These are phyloP conservation scores for Ophiognomonia clavigignenti-juglandacearum DNA, from an alignment of 2,329 filamentous ascomycete species.

Conservation along the genomic window DNA sequence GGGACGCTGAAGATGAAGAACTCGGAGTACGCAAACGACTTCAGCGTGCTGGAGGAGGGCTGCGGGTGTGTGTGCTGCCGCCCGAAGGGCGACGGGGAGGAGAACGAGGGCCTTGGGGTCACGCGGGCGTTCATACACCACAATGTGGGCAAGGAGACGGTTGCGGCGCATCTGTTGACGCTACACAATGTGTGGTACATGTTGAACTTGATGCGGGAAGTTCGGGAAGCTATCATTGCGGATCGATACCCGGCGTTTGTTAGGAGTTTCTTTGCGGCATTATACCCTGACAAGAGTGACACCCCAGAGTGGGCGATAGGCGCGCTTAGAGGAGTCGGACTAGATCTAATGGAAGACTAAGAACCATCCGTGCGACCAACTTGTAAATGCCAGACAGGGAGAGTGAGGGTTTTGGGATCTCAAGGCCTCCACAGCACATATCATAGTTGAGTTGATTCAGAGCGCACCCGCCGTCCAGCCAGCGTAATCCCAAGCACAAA, in stretches of 20 bases:
- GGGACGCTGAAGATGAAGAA: constrained; percentile 85
- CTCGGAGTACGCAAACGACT: constrained; percentile 71
- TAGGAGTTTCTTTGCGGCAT: constrained; percentile 67
- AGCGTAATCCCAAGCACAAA: neutral
- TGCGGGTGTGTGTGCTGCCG: constrained; percentile 80
- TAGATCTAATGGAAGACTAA: constrained; percentile 57
- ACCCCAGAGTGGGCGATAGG: constrained; percentile 83
- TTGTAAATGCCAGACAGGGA: neutral
- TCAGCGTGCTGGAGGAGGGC: constrained; percentile 74
- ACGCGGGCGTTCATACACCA: constrained; percentile 90
- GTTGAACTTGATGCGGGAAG: constrained; percentile 72
- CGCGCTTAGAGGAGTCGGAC: constrained; percentile 71
- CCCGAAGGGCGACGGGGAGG: constrained; percentile 50
- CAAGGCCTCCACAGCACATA: too few species aligned
- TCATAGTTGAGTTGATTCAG: neutral
- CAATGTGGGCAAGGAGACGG: constrained; percentile 89
- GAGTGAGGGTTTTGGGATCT: too few species aligned
- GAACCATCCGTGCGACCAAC: neutral
- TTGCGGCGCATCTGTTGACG: constrained; percentile 76
- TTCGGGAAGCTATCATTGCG: constrained; percentile 72
- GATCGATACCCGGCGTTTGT: constrained; percentile 78
- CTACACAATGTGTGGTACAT: constrained; percentile 97
- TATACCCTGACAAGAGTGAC: constrained; percentile 62
- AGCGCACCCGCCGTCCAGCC: neutral
- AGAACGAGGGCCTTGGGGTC: constrained; percentile 59